phyloP scores from a whole-genome alignment of 129 eudicot genomes.

The Chrysanthemum seticuspe region DNA sequence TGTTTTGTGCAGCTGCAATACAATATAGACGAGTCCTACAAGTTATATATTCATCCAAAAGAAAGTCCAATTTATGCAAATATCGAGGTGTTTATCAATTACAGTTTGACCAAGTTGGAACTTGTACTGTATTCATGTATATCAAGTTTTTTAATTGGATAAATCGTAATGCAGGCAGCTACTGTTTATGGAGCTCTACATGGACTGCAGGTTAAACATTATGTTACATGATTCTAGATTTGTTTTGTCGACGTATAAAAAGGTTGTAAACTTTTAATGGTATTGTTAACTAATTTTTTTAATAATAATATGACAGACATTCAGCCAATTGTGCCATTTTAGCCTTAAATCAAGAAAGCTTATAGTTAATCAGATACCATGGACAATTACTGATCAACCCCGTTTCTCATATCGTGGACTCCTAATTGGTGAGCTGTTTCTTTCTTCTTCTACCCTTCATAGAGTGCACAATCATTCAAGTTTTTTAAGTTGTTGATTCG shows the following conservation, averaged over 20 bases:
- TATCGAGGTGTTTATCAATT: slow-evolving; percentile 56
- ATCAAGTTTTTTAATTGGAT: slow-evolving; percentile 22
- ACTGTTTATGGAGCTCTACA: slow-evolving; percentile 96
- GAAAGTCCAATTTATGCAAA: slow-evolving; percentile 60
- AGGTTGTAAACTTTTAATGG: not conserved
- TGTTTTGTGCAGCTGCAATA: slow-evolving; percentile 69
- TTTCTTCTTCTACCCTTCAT: slow-evolving; percentile 6
- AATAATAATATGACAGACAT: slow-evolving; percentile 53
- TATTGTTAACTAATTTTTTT: not conserved
- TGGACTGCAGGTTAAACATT: slow-evolving; percentile 69
- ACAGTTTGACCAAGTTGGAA: slow-evolving; percentile 10
- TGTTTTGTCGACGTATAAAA: no score
- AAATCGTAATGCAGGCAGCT: slow-evolving; percentile 61
- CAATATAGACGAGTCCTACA: slow-evolving; percentile 80
- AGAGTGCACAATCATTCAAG: not conserved
- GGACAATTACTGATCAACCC: slow-evolving; percentile 74
- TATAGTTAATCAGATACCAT: slow-evolving; percentile 66
- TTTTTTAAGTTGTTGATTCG: not conserved
- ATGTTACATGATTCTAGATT: not conserved
- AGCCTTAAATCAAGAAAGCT: slow-evolving; percentile 59
- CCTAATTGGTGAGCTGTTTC: slow-evolving; percentile 68
- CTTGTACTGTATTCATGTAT: not conserved
- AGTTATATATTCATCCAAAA: slow-evolving; percentile 42
- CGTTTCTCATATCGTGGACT: slow-evolving; percentile 92
- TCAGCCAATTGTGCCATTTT: slow-evolving; percentile 80